These are phyloP conservation scores for Phytophthora agathidicida DNA, from an alignment of 352 stramenopile species.

Conservation along the genomic window DNA sequence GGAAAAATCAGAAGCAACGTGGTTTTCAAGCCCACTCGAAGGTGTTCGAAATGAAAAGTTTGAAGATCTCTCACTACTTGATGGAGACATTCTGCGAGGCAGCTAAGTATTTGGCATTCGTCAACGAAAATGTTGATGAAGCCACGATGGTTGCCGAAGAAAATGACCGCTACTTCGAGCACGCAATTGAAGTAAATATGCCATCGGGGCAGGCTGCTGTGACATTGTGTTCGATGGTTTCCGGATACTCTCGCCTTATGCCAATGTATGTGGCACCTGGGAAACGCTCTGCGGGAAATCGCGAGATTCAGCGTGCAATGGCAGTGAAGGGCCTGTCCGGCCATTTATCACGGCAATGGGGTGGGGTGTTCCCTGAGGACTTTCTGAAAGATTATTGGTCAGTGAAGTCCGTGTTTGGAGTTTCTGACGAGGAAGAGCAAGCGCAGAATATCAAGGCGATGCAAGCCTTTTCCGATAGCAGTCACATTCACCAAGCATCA, in stretches of 20 bases:
- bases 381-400: slow-evolving; percentile 80
- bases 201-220: slow-evolving; percentile 52
- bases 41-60: slow-evolving; percentile 73
- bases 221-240: slow-evolving; percentile 62
- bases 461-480: slow-evolving; percentile 52
- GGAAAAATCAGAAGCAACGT: slow-evolving; percentile 67
- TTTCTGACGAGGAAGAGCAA: slow-evolving; percentile 31
- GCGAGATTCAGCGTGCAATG: slow-evolving; percentile 38
- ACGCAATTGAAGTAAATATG: slow-evolving; percentile 66
- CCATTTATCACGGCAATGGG: slow-evolving; percentile 59
- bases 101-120: slow-evolving; percentile 73
- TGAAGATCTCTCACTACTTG: slow-evolving; percentile 67
- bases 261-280: slow-evolving; percentile 44
- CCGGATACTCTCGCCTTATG: slow-evolving; percentile 43
- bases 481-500: not conserved
- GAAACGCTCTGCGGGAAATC: slow-evolving; percentile 7
- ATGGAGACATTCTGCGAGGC: slow-evolving; percentile 76
- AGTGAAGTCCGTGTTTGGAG: slow-evolving; percentile 59
- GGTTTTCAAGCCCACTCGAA: slow-evolving; percentile 77
- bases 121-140: slow-evolving; percentile 77
- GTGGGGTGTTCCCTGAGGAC: slow-evolving; percentile 59
- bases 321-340: slow-evolving; percentile 74
- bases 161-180: slow-evolving; percentile 53
- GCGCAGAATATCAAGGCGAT: slow-evolving; percentile 30
- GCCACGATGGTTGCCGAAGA: slow-evolving; percentile 43